A percentile compares a stretch with the other conserved stretches of the same genome.
Evolutionary conservation across 148 eudicot species (phyloP).

Genomic region (Arbutus unedo): DNA sequence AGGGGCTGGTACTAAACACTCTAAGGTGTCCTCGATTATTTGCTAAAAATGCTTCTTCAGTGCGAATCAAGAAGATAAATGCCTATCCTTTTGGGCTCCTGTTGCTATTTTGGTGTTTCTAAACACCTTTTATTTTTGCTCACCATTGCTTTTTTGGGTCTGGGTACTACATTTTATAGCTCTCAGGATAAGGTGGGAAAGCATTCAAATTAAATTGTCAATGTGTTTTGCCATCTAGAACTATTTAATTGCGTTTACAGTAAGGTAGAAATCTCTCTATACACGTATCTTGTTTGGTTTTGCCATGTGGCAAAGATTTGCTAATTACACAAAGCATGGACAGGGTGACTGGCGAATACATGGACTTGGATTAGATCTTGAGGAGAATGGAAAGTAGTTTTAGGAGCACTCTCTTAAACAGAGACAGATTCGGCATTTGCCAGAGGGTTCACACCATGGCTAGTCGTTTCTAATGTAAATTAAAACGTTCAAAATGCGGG

Average conservation of each 20-base stretch:
- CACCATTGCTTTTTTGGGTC: background rate
- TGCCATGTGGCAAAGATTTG: background rate
- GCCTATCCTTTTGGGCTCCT: background rate
- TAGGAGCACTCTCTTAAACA: background rate
- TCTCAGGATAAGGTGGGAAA: background rate
- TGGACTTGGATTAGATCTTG: conserved; percentile 24
- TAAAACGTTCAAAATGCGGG: background rate
- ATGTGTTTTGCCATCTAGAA: background rate
- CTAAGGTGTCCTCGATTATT: background rate
- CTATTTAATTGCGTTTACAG: background rate
- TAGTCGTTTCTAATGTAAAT: background rate
- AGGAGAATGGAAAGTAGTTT: background rate
- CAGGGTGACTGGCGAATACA: conserved; percentile 67
- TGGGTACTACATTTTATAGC: background rate
- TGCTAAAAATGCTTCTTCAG: background rate
- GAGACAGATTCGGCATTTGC: background rate
- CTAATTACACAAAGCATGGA: background rate
- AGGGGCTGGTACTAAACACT: background rate
- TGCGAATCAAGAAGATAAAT: background rate
- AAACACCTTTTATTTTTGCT: background rate
- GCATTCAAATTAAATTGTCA: background rate
- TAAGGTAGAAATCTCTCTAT: background rate
- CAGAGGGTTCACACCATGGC: background rate
- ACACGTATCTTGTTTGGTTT: background rate
- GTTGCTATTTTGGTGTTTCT: background rate